Conservation (phyloP, 23 red algal species). For the Chondrus crispus region DNA sequence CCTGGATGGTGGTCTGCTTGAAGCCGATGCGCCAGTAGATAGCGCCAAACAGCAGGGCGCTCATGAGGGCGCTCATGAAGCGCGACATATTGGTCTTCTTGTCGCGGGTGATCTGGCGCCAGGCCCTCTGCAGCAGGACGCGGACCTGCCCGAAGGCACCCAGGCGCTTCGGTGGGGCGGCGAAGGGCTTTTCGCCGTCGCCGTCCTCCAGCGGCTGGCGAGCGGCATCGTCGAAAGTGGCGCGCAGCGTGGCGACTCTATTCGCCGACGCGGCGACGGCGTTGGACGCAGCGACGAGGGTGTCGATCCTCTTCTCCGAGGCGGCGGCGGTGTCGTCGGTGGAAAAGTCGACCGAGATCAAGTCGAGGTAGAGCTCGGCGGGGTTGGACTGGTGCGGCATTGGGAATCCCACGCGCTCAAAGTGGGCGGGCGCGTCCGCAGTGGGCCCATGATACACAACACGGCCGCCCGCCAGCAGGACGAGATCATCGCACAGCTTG, state of each 20-base stretch:
- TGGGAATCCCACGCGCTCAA: constrained; percentile 58
- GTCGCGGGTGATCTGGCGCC: constrained; percentile 77
- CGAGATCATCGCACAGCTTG: constrained; percentile 89
- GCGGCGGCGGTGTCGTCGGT: constrained; percentile 22
- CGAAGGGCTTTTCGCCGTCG: not conserved
- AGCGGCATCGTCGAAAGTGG: not conserved
- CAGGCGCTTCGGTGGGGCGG: not conserved
- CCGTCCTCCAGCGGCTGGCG: too few species aligned
- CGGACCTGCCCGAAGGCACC: constrained; percentile 40
- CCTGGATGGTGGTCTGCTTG: constrained; percentile 61
- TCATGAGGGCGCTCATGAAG: constrained; percentile 74
- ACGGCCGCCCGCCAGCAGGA: constrained; percentile 75
- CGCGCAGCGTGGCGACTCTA: not conserved
- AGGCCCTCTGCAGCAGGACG: constrained; percentile 70
- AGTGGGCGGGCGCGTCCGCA: constrained; percentile 47
- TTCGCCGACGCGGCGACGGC: not conserved
- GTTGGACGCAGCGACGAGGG: constrained; percentile 21
- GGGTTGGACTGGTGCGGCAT: constrained; percentile 43
- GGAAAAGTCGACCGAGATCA: constrained; percentile 81
- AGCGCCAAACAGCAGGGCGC: constrained; percentile 77
- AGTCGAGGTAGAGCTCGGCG: constrained; percentile 76
- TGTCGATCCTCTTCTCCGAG: constrained; percentile 51
- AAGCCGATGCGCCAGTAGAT: constrained; percentile 87
- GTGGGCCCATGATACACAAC: constrained; percentile 70
- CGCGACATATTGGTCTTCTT: constrained; percentile 75